Conservation (phyloP, 345 rosid genomes). For the Lepidium sativum region DNA sequence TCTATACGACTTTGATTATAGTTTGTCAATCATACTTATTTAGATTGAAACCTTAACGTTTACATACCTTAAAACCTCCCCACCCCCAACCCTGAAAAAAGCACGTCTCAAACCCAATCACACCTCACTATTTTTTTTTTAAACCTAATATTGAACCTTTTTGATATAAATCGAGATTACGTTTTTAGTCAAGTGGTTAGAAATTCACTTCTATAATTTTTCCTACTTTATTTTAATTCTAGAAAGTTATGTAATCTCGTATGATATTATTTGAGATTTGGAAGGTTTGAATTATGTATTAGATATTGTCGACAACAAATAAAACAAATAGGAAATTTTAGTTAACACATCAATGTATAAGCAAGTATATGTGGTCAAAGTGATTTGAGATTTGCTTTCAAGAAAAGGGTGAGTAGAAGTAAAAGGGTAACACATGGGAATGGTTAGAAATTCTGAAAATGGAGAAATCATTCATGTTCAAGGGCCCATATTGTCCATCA, state of each 20-base stretch:
- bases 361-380: slow-evolving; percentile 4
- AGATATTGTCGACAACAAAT: too few relatives aligned
- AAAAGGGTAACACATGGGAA: slow-evolving; percentile 33
- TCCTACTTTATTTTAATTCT: too few relatives aligned
- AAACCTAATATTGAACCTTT: too few relatives aligned
- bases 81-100: not conserved
- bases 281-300: too few relatives aligned
- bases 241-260: too few relatives aligned
- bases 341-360: not conserved
- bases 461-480: slow-evolving; percentile 21
- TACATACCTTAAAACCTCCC: not conserved
- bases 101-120: not conserved
- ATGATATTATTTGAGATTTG: too few relatives aligned
- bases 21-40: not conserved
- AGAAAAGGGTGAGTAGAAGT: slow-evolving; percentile 8
- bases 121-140: not conserved
- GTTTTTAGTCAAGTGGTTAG: too few relatives aligned
- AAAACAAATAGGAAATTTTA: too few relatives aligned
- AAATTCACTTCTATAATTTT: too few relatives aligned
- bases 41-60: not conserved
- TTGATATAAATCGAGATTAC: too few relatives aligned
- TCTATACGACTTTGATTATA: slow-evolving; percentile 5
- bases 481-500: slow-evolving; percentile 31
- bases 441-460: slow-evolving; percentile 24
- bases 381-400: slow-evolving; percentile 5